Conservation (phyloP, 1,139 yeast species). For the Wickerhamiella pararugosa region DNA sequence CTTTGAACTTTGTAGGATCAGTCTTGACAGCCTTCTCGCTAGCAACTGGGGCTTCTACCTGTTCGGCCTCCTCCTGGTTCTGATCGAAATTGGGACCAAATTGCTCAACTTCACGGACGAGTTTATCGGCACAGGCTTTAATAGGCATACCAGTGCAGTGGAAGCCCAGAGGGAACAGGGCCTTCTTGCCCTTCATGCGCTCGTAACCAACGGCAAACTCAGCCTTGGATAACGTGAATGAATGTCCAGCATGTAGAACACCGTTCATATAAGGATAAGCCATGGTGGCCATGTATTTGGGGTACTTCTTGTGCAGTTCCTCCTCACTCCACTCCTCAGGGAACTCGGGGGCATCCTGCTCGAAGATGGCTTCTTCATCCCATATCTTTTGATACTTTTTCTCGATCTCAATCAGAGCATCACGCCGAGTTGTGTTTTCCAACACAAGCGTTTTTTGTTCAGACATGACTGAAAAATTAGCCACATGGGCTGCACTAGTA, state of each 20-base stretch:
- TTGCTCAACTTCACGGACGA: slow-evolving; percentile 78
- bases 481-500: background rate
- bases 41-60: slow-evolving; percentile 26
- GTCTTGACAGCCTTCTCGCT: slow-evolving; percentile 34
- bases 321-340: slow-evolving; percentile 46
- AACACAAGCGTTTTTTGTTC: slow-evolving; percentile 15
- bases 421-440: slow-evolving; percentile 69
- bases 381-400: slow-evolving; percentile 77
- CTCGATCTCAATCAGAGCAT: slow-evolving; percentile 77
- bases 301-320: slow-evolving; percentile 61
- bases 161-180: slow-evolving; percentile 92
- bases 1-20: slow-evolving; percentile 79
- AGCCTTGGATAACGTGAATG: slow-evolving; percentile 86
- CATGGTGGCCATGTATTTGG: slow-evolving; percentile 86
- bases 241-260: slow-evolving; percentile 94
- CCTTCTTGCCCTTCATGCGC: slow-evolving; percentile 86
- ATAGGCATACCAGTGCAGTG: slow-evolving; percentile 99
- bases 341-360: slow-evolving; percentile 65
- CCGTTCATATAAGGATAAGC: slow-evolving; percentile 99
- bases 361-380: slow-evolving; percentile 75
- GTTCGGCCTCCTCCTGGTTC: slow-evolving; percentile 33
- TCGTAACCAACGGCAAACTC: slow-evolving; percentile 92
- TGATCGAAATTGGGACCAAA: slow-evolving; percentile 74
- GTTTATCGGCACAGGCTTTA: slow-evolving; percentile 89
- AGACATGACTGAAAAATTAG: background rate